Evolutionary conservation across 2,329 filamentous ascomycete genomes (phyloP), one percentile per base, ranked within the genome.

Genomic region (Fusarium transvaalense): DNA sequence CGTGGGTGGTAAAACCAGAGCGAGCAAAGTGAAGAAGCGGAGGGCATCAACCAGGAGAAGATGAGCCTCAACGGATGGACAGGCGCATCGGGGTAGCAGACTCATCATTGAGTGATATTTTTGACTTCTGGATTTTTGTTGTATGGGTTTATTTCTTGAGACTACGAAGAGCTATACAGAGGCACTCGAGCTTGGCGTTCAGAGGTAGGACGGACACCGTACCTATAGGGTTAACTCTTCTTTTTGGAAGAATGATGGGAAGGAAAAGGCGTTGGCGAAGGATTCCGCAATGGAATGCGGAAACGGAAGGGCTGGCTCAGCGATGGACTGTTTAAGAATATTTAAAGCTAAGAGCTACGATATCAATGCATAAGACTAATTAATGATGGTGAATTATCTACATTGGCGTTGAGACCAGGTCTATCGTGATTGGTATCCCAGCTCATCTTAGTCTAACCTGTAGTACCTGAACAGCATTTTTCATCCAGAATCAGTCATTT

Each of bases 31-130:
- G 19, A 76, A 69, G 66, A 80, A 78, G 71, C 74, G 78, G 56
- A 78, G 79, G 66, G 72, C 75, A 23, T 79, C 78, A 32, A 73
- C 74, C n/a, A 73, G 79, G 55, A 73, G 77, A 64, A 72, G 78
- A 58, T 79, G 73, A 76, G 56, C 43, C 50, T 53, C 21, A 38
- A 53, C 35, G 21, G 29, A 12, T 9, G 29, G 29, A 56, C 32
- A 43, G 27, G 42, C 46, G 34, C 29, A 47, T 45, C 35, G 32
- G 35, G 50, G 50, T 25, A 43, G 46, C 53, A 34, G 42, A n/a
- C 68, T 71, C 63, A 70, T 32, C 56, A 64, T 37, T 52, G 50
- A 45, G 41, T 50, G 45, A 23, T 27, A 29, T 45, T 62, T 64
- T 64, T 45, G 23, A 41, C 53, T 66, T 61, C 37, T 23, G 25